Percentiles rank a stretch among this genome's conserved stretches.
Evolutionary conservation across 2,329 filamentous ascomycete species (phyloP).

Genomic region (Aspergillus pseudoterreus): DNA sequence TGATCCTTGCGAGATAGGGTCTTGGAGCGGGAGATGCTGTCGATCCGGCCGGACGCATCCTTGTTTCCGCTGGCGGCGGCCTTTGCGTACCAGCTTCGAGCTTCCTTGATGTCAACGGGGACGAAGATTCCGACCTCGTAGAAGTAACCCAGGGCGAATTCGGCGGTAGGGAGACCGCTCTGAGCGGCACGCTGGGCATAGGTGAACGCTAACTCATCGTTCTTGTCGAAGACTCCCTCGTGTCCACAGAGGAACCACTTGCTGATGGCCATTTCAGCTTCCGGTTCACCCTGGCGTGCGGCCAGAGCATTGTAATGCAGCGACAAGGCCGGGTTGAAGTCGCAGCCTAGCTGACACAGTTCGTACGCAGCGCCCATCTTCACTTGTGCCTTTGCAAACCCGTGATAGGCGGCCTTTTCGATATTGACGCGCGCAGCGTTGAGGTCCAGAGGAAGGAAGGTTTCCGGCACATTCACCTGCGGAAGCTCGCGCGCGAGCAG

Average conservation of each 20-base stretch:
- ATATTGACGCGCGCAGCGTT: constrained; percentile 78
- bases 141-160: constrained; percentile 97
- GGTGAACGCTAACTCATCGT: constrained; percentile 86
- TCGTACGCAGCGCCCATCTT: constrained; percentile 98
- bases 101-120: constrained; percentile 75
- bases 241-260: constrained; percentile 98
- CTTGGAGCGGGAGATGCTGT: constrained; percentile 77
- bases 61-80: constrained; percentile 88
- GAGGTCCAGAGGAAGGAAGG: constrained; percentile 67
- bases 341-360: constrained; percentile 86
- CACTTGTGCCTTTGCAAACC: constrained; percentile 91
- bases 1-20: constrained; percentile 87
- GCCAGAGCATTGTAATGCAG: constrained; percentile 95
- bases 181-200: constrained; percentile 85
- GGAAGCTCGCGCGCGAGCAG: constrained; percentile 84
- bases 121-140: constrained; percentile 94
- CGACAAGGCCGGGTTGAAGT: constrained; percentile 89
- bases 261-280: constrained; percentile 93
- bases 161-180: constrained; percentile 78
- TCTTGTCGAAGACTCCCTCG: constrained; percentile 88
- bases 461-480: constrained; percentile 78
- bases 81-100: constrained; percentile 83
- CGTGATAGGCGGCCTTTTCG: constrained; percentile 92
- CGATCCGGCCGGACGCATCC: constrained; percentile 76
- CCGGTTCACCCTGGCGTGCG: constrained; percentile 83